Evolutionary conservation across 148 eudicot genomes (phyloP), one percentile per base, ranked within the genome.

Genomic region (Vaccinium myrtillus): DNA sequence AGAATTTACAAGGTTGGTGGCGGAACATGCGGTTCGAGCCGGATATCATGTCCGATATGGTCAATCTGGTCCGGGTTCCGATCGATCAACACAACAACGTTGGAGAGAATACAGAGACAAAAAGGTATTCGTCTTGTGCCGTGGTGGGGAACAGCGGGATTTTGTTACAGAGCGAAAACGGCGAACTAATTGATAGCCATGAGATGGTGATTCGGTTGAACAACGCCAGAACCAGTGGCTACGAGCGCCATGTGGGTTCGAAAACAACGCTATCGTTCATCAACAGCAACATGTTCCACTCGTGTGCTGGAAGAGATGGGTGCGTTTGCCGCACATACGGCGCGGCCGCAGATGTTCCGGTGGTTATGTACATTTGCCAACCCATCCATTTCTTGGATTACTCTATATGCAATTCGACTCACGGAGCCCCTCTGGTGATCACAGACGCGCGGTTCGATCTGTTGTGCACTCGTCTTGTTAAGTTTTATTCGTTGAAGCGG

Each of bases 71-170:
- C 25, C 89, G 86, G 74, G 84, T 78, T 56, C 86, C 86, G 0
- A 87, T 63, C 4, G 27, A 63, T n/a, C 27, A 25, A 10, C 39
- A 36, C 39, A 63, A 63, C 46, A 43, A 5, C 46, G 46, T 5
- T 0, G 46, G 7, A 43, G 46, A 43, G 46, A 43, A 43, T 19
- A 36, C 23, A 10, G 50, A 23, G 75, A 84, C 27, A 61, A 90
- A 36, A 67, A 90, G 82, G 76, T 93, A 92, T 73, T 87, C 89
- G 25, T 88, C 92, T 9, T 95, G 98, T 90, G 98, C 96, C 49
- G 98, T 95, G 12, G 96, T 95, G 27, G 98, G 98, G 6, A 95
- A 94, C 49, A 93, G 98, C 83, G 98, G 98, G 81, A 95, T 95
- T 83, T 85, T 95, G 75, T 84, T 95, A 84, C 90, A 86, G 49